Evolutionary conservation across 2,329 filamentous ascomycete genomes (phyloP).

Genomic region (Zarea fungicola): DNA sequence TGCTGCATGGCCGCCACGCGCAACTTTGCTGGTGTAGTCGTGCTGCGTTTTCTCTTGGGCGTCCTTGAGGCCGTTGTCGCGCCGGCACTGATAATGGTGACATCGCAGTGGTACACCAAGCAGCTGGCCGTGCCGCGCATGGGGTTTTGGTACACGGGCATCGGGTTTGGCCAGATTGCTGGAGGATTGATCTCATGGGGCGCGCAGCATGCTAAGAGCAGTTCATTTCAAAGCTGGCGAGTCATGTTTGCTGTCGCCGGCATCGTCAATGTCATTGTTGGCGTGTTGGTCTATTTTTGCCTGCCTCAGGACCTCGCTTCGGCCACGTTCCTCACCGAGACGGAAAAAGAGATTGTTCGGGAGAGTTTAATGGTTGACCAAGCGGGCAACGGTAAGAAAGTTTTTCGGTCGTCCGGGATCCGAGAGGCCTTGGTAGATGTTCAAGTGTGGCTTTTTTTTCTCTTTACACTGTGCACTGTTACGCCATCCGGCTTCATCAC

Average conservation of each 20-base stretch:
- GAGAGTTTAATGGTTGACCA: slow-evolving; percentile 50
- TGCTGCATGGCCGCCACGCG: slow-evolving; percentile 38
- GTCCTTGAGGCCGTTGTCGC: slow-evolving; percentile 44
- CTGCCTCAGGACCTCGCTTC: slow-evolving; percentile 34
- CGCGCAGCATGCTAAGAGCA: slow-evolving; percentile 40
- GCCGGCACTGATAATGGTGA: slow-evolving; percentile 47
- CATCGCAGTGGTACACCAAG: slow-evolving; percentile 35
- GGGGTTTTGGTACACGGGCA: slow-evolving; percentile 29
- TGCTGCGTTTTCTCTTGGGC: slow-evolving; percentile 40
- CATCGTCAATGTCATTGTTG: slow-evolving; percentile 40
- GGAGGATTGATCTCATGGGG: slow-evolving; percentile 45
- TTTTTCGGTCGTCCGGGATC: slow-evolving; percentile 35
- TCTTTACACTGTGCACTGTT: slow-evolving; percentile 21
- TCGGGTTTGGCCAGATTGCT: slow-evolving; percentile 29
- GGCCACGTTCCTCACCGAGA: slow-evolving; percentile 19
- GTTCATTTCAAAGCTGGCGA: slow-evolving; percentile 37
- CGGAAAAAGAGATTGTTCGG: slow-evolving; percentile 40
- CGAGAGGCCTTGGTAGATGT: slow-evolving; percentile 35
- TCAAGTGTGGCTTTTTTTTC: slow-evolving; percentile 36
- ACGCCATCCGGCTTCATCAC: slow-evolving; percentile 30
- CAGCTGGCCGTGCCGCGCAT: slow-evolving; percentile 41
- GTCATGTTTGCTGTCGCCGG: slow-evolving; percentile 51
- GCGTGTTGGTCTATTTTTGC: slow-evolving; percentile 34
- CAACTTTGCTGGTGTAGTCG: slow-evolving; percentile 36
- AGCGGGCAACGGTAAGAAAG: slow-evolving; percentile 36